A percentile compares a stretch with the other conserved stretches of the same genome.
Evolutionary conservation across 129 eudicot species (phyloP).

Genomic region (Helichrysum umbraculigerum): DNA sequence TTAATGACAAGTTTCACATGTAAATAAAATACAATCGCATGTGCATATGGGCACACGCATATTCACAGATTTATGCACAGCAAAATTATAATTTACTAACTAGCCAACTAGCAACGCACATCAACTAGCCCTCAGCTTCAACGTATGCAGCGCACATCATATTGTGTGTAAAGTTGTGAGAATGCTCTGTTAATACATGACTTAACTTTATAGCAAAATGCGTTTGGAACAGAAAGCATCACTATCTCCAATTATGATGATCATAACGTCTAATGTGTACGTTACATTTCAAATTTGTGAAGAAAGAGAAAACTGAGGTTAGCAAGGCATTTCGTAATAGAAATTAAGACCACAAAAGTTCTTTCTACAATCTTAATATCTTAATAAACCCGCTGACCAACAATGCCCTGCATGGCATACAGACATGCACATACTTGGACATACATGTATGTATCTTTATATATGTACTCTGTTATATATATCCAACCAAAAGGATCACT

Average conservation of each 20-base stretch:
- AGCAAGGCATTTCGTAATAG: too few species aligned
- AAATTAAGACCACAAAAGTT: too few species aligned
- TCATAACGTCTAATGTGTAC: too few species aligned
- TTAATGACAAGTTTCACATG: slow-evolving; percentile 13
- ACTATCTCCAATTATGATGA: background rate
- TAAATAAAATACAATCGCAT: slow-evolving; percentile 7
- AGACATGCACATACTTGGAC: too few species aligned
- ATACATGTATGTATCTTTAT: too few species aligned
- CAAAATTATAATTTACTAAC: background rate
- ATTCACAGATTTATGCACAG: background rate
- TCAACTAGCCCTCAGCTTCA: background rate
- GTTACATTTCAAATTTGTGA: background rate
- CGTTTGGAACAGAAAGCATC: background rate
- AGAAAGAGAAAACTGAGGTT: too few species aligned
- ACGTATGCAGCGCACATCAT: background rate
- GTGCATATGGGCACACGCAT: background rate
- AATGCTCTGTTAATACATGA: background rate
- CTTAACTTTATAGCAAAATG: background rate
- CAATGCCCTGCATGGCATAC: too few species aligned
- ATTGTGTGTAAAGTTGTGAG: background rate
- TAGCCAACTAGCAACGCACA: too few species aligned
- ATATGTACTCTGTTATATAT: too few species aligned
- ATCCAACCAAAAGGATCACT: too few species aligned
- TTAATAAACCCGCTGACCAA: too few species aligned
- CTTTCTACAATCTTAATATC: too few species aligned